Percentiles rank a stretch among this genome's conserved stretches.
Evolutionary conservation across 805 yeast species (phyloP).

Genomic region (Starmerella stellata): DNA sequence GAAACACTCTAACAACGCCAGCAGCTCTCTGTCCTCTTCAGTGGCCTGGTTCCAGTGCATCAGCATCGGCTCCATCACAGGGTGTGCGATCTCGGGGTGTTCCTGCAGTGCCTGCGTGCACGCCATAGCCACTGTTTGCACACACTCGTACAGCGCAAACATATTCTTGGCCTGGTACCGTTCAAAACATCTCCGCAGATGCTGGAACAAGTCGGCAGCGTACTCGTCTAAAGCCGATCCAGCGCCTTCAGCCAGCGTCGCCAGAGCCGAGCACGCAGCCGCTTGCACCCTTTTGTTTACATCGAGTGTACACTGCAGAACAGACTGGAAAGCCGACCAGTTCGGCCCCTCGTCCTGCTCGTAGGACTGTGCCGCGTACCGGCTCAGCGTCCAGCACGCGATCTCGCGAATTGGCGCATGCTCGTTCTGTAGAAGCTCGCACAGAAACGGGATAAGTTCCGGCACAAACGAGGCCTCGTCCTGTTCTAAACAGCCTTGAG

Average conservation of each 20-base stretch:
- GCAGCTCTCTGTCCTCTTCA: constrained; percentile 68
- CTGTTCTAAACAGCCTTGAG: constrained; percentile 66
- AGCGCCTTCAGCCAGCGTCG: constrained; percentile 63
- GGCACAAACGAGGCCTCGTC: constrained; percentile 54
- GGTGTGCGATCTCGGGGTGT: constrained; percentile 35
- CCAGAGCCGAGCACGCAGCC: constrained; percentile 75
- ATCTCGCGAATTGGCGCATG: constrained; percentile 83
- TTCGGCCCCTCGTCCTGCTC: constrained; percentile 38
- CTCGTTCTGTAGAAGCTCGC: constrained; percentile 53
- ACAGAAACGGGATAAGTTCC: constrained; percentile 63
- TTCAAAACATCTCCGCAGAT: constrained; percentile 54
- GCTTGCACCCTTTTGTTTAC: constrained; percentile 85
- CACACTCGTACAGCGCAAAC: constrained; percentile 70
- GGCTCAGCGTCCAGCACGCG: constrained; percentile 84
- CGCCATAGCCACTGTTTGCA: constrained; percentile 73
- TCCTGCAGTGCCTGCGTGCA: constrained; percentile 40
- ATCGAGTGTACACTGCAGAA: constrained; percentile 61
- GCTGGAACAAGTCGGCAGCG: constrained; percentile 47
- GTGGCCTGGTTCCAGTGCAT: constrained; percentile 56
- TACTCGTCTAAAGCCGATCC: constrained; percentile 46
- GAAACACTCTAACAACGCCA: constrained; percentile 88
- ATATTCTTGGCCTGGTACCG: constrained; percentile 68
- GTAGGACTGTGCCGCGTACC: constrained; percentile 68
- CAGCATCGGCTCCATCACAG: constrained; percentile 64
- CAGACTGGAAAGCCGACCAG: constrained; percentile 64